phyloP scores from a whole-genome alignment of 129 eudicot species.

The Tagetes patula region DNA sequence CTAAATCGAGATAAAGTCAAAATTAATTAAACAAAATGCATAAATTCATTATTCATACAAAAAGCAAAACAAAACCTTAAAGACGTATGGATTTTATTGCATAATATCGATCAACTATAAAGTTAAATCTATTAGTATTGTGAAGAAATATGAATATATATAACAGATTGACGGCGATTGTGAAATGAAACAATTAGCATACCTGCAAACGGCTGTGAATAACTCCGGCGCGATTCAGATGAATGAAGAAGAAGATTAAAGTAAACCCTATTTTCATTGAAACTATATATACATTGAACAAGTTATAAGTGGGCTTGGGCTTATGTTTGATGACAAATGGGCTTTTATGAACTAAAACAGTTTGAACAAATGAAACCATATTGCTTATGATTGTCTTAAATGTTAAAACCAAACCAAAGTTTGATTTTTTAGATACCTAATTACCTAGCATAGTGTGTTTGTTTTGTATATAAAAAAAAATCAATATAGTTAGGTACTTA shows the following conservation, averaged over 20 bases:
- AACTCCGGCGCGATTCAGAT: conserved; percentile 23
- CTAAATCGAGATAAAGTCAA: not conserved
- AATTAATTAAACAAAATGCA: not conserved
- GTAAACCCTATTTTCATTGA: conserved; percentile 27
- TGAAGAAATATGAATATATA: not conserved
- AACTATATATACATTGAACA: not conserved
- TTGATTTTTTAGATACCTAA: no score
- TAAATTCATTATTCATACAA: not conserved
- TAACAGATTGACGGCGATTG: not conserved
- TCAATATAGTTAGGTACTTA: no score
- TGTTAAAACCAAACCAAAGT: no score
- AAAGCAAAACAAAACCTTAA: not conserved
- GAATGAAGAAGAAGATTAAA: not conserved
- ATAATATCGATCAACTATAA: not conserved
- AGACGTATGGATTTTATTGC: not conserved
- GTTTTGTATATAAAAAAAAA: no score
- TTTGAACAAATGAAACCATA: no score
- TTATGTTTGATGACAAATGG: not conserved
- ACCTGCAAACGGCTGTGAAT: conserved; percentile 25
- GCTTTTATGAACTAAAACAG: not conserved
- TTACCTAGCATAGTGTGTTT: no score
- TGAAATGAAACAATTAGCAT: not conserved
- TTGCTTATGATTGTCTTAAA: no score
- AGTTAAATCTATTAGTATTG: not conserved
- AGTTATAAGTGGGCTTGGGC: conserved; percentile 12